Evolutionary conservation across 1,284 basidiomycete species (phyloP).

Genomic region (Fistulinella cinereoalba): DNA sequence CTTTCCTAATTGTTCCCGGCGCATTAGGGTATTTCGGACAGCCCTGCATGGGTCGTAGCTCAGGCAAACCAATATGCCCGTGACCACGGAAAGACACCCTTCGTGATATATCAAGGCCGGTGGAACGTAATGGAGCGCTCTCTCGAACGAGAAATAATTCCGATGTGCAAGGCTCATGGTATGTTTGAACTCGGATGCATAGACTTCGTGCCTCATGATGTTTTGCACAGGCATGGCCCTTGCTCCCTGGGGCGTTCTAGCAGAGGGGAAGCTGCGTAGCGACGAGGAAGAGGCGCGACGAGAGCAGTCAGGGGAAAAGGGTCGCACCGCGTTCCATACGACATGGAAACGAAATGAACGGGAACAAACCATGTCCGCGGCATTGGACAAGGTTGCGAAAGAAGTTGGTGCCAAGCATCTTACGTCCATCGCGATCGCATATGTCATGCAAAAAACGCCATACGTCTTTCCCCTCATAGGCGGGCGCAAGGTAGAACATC

Average conservation of each 20-base stretch:
- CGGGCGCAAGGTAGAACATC: slow-evolving; percentile 49
- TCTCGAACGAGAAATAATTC: slow-evolving; percentile 53
- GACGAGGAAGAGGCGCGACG: slow-evolving; percentile 30
- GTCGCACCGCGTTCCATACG: slow-evolving; percentile 8
- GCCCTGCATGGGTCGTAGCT: slow-evolving; percentile 42
- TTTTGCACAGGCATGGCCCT: slow-evolving; percentile 32
- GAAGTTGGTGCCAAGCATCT: slow-evolving; percentile 23
- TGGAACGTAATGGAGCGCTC: slow-evolving; percentile 49
- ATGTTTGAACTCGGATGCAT: neutral
- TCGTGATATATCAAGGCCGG: slow-evolving; percentile 52
- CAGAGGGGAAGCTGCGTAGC: slow-evolving; percentile 31
- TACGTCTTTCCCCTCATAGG: slow-evolving; percentile 52
- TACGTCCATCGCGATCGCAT: slow-evolving; percentile 43
- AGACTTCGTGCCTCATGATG: neutral
- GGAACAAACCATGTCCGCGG: slow-evolving; percentile 19
- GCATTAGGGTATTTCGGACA: slow-evolving; percentile 35
- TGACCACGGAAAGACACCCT: slow-evolving; percentile 46
- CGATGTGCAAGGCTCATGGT: slow-evolving; percentile 45
- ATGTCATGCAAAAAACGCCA: slow-evolving; percentile 46
- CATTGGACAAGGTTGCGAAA: slow-evolving; percentile 20
- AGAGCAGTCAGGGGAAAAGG: slow-evolving; percentile 25
- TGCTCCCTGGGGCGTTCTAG: slow-evolving; percentile 40
- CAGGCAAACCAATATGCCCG: slow-evolving; percentile 39
- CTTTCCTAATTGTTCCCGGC: neutral
- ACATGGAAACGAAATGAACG: slow-evolving; percentile 29